Base-by-base conservation (phyloP, 495 filamentous ascomycete species). In the Pyrenula aspistea region DNA sequence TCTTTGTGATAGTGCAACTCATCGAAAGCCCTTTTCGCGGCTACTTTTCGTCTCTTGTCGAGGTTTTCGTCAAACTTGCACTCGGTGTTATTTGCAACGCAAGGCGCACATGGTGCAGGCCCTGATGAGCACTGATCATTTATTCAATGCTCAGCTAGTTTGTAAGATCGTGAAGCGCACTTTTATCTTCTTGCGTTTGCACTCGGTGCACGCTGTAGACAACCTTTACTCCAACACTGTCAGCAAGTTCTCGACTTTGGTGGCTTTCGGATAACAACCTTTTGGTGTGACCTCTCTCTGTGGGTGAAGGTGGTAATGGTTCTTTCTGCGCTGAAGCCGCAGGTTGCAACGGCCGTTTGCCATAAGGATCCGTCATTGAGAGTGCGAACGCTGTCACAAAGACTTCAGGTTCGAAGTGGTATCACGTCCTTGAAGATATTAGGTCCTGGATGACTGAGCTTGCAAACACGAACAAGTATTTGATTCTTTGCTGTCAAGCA, bases 21-120 rank as follows among this genome's bases (percentile, higher is more conserved):
- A 19, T 62, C 61, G 15, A 68, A 65, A 11, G 69, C 71, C 22
- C 66, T 67, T 56, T 69, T 69, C 4, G 67, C 65, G 52, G 68
- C 71, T 12, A 74, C 64, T 60, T 73, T 74, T 47, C 73, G 71
- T 42, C 73, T 61, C 25, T 72, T 57, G 51, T 75, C 73, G 21
- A 66, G 66, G 4, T 58, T 67, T 53, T 68, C 67, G 60, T 75
- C 71, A 58, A 75, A 75, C 22, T 65, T 58, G 50, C 73, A 75
- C 22, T 71, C 60, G 22, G 58, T 61, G 31, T 64, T 60, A 21
- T 62, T 56, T 36, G 61, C 65, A 25, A 59, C 22, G 55, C 73
- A 75, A 54, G 73, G 66, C 54, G 66, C 70, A 57, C 73, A 75
- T 12, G 71, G 71, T 31, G 62, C 55, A 25, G 68, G 66, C 31